Evolutionary conservation across 2,329 filamentous ascomycete species (phyloP).

Genomic region (Penicillium sp.): DNA sequence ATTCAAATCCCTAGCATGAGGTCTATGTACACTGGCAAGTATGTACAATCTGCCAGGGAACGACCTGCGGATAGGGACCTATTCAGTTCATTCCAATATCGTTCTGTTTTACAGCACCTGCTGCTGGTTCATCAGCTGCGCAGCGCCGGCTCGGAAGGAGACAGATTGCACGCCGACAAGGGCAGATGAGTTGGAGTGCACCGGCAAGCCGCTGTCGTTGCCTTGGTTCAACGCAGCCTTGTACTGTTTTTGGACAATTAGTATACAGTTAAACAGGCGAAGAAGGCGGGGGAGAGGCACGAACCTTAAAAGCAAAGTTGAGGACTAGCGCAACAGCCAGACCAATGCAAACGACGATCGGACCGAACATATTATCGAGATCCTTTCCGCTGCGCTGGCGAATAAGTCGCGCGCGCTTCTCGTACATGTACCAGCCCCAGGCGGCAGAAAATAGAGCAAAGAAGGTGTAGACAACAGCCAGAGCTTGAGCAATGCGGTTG

Average conservation of each 20-base stretch:
- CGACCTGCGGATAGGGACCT: background rate
- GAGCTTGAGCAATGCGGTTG: constrained; percentile 72
- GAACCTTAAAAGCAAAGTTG: constrained; percentile 81
- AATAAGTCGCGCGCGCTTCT: constrained; percentile 76
- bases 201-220: constrained; percentile 17
- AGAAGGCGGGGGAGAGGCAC: background rate
- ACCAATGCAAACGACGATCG: constrained; percentile 78
- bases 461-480: constrained; percentile 80
- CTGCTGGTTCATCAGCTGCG: constrained; percentile 27
- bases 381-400: constrained; percentile 83
- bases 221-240: constrained; percentile 33
- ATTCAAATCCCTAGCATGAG: background rate
- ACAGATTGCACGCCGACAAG: background rate
- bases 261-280: background rate
- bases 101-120: constrained; percentile 20
- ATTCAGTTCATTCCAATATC: background rate
- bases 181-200: constrained; percentile 19
- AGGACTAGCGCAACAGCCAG: constrained; percentile 76
- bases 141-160: constrained; percentile 7
- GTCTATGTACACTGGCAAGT: background rate
- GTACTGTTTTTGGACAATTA: constrained; percentile 34
- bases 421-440: constrained; percentile 88
- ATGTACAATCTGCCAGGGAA: background rate
- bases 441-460: constrained; percentile 80
- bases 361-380: constrained; percentile 87